Conservation (phyloP, 306 rosid genomes). For the Mucuna pruriens region DNA sequence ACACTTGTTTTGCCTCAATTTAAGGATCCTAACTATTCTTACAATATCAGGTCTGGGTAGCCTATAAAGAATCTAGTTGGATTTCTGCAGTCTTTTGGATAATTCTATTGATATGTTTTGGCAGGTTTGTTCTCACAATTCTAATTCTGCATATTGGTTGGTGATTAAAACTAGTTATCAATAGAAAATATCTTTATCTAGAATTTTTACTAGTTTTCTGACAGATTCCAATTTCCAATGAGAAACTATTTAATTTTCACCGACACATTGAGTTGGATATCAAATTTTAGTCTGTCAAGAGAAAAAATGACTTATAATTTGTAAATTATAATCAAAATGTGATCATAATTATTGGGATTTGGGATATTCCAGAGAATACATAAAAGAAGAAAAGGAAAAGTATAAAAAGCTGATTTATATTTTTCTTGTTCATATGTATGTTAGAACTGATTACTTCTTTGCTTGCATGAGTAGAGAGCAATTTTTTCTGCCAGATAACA, state of each 20-base stretch:
- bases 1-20: slow-evolving; percentile 21
- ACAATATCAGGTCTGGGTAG: slow-evolving; percentile 80
- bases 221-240: background rate
- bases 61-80: slow-evolving; percentile 78
- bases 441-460: background rate
- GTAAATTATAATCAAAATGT: background rate
- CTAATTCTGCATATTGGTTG: slow-evolving; percentile 13
- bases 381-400: background rate
- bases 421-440: background rate
- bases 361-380: background rate
- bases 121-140: slow-evolving; percentile 67
- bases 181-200: background rate
- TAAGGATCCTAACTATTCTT: slow-evolving; percentile 17
- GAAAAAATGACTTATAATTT: background rate
- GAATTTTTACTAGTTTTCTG: slow-evolving; percentile 5
- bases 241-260: background rate
- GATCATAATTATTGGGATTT: background rate
- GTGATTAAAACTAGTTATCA: slow-evolving; percentile 21
- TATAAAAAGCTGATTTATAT: background rate
- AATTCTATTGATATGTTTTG: slow-evolving; percentile 66
- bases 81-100: slow-evolving; percentile 66
- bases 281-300: background rate
- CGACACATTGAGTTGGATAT: background rate
- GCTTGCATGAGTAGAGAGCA: background rate
- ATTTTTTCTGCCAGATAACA: background rate